phyloP scores from a whole-genome alignment of 257 asterid species.

The Gardenia jasminoides region DNA sequence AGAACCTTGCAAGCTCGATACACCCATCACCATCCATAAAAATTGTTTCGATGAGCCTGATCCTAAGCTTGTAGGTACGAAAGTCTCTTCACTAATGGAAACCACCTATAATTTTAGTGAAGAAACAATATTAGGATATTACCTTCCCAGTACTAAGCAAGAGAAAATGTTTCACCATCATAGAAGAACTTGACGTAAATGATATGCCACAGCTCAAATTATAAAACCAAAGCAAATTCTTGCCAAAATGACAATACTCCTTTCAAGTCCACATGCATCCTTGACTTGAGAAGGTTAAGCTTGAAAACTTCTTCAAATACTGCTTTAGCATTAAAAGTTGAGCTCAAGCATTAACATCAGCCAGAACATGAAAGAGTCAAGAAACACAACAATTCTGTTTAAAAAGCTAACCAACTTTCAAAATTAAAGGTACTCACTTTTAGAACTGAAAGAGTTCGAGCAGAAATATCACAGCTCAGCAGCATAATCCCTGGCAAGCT shows the following conservation, averaged over 20 bases:
- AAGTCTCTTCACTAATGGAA: slow-evolving; percentile 52
- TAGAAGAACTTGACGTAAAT: too few species aligned
- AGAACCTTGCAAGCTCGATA: slow-evolving; percentile 38
- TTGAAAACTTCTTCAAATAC: too few species aligned
- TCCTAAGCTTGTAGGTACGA: slow-evolving; percentile 74
- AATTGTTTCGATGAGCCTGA: slow-evolving; percentile 41
- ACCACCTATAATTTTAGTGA: slow-evolving; percentile 49
- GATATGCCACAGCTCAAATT: too few species aligned
- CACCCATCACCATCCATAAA: slow-evolving; percentile 95
- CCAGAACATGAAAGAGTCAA: background rate
- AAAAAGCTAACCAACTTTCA: background rate
- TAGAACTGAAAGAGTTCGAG: slow-evolving; percentile 50
- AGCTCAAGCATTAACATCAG: too few species aligned
- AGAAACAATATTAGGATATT: background rate
- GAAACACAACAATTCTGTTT: background rate
- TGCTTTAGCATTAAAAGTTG: too few species aligned
- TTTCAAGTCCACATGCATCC: too few species aligned
- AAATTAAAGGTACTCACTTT: slow-evolving; percentile 46
- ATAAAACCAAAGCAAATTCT: too few species aligned
- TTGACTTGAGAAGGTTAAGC: too few species aligned
- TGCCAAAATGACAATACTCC: too few species aligned
- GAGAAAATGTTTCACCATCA: background rate
- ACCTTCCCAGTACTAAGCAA: background rate
- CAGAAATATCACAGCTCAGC: slow-evolving; percentile 53
- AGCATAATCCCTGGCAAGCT: slow-evolving; percentile 82